Percentiles rank a stretch among this genome's conserved stretches.
phyloP scores from a whole-genome alignment of 2,329 filamentous ascomycete genomes.

The Fusarium oligoseptatum region DNA sequence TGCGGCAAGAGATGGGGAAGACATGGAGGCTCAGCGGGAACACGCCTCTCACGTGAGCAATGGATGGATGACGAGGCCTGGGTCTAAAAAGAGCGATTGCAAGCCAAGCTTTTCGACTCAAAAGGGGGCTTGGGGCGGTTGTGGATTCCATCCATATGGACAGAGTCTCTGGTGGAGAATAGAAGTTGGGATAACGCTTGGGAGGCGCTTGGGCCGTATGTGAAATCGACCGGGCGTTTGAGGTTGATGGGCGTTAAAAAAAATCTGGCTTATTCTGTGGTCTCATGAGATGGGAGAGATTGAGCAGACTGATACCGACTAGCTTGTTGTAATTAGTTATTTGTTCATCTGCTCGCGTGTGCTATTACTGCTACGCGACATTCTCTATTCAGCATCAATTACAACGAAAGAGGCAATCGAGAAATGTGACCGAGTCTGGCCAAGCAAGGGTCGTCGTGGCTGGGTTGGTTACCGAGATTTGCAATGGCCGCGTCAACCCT shows the following conservation, averaged over 20 bases:
- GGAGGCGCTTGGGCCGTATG: constrained; percentile 2
- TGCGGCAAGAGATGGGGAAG: not conserved
- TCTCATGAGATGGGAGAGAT: not conserved
- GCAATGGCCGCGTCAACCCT: constrained; percentile 30
- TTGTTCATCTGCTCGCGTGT: not conserved
- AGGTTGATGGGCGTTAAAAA: constrained; percentile 25
- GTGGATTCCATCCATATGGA: not conserved
- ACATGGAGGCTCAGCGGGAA: constrained; percentile 38
- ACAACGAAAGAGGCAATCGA: constrained; percentile 7
- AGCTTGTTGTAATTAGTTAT: not conserved
- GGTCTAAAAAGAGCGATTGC: constrained; percentile 21
- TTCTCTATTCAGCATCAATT: not conserved
- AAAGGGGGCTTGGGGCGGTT: constrained; percentile 20
- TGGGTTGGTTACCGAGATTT: constrained; percentile 42
- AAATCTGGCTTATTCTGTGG: not conserved
- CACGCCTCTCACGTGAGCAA: constrained; percentile 30
- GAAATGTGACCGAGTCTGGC: constrained; percentile 8
- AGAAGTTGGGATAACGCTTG: not conserved
- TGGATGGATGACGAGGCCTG: constrained; percentile 36
- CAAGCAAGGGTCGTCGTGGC: constrained; percentile 18
- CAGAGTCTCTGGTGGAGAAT: constrained; percentile 22
- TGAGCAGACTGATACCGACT: not conserved
- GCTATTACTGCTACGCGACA: not conserved
- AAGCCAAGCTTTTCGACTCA: constrained; percentile 37
- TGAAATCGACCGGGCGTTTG: constrained; percentile 27